phyloP scores from a whole-genome alignment of 2,329 filamentous ascomycete species.

The Trichoderma oligosporum region DNA sequence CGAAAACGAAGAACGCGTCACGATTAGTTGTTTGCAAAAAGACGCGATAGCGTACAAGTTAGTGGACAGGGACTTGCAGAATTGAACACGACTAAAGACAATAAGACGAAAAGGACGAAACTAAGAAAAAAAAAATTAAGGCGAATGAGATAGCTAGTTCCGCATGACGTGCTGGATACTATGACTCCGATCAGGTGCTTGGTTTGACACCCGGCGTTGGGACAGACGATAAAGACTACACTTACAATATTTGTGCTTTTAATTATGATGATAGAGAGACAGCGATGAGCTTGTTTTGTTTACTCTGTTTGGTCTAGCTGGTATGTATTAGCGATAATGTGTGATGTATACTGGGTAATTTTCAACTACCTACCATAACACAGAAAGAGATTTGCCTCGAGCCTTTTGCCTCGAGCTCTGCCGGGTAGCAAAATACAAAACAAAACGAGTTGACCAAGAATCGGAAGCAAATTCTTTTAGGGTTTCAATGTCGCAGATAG shows the following conservation, averaged over 20 bases:
- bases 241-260: constrained; percentile 8
- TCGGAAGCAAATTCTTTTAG: background rate
- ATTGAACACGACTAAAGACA: background rate
- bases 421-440: background rate
- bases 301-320: background rate
- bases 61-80: constrained; percentile 9
- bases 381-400: no score
- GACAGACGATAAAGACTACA: constrained; percentile 1
- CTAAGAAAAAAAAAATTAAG: background rate
- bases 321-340: background rate
- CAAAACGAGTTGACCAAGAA: background rate
- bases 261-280: constrained; percentile 18
- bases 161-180: constrained; percentile 19
- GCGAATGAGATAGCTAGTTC: constrained; percentile 14
- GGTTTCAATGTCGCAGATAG: background rate
- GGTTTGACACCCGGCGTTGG: constrained; percentile 9
- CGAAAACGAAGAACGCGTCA: constrained; percentile 12
- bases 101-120: background rate
- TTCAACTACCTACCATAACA: no score
- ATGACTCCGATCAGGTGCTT: background rate
- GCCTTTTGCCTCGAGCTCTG: no score
- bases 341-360: background rate
- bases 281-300: constrained; percentile 3
- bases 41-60: constrained; percentile 8
- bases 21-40: background rate